phyloP scores from a whole-genome alignment of 345 rosid genomes.

The Citrus australasica region DNA sequence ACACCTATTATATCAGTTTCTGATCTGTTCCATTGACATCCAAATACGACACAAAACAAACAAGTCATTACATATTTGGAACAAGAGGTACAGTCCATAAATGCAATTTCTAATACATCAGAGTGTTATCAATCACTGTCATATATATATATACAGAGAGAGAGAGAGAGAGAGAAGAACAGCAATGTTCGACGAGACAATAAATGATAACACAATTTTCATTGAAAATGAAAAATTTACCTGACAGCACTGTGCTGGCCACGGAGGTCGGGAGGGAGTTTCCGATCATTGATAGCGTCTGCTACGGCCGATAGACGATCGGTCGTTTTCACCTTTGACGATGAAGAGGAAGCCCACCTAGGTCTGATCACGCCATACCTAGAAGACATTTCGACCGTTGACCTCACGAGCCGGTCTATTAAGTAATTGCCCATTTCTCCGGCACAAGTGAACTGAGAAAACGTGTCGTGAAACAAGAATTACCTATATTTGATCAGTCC shows the following conservation, averaged over 20 bases:
- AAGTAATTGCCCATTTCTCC: background rate
- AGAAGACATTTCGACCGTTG: constrained; percentile 9
- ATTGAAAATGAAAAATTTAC: constrained; percentile 20
- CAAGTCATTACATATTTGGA: background rate
- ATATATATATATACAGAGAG: no score
- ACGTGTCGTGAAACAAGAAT: background rate
- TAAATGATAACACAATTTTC: background rate
- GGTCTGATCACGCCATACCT: constrained; percentile 12
- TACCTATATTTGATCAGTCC: background rate
- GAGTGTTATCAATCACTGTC: background rate
- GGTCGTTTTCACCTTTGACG: constrained; percentile 44
- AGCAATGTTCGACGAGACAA: background rate
- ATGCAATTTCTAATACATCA: background rate
- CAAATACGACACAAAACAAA: background rate
- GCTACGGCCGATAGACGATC: constrained; percentile 67
- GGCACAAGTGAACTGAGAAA: background rate
- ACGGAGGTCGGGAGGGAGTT: constrained; percentile 89
- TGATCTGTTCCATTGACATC: constrained; percentile 45
- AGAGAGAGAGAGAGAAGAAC: no score
- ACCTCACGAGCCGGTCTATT: constrained; percentile 10
- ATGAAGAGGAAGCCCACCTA: constrained; percentile 35
- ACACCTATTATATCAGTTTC: constrained; percentile 81
- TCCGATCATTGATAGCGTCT: constrained; percentile 75
- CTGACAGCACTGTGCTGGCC: constrained; percentile 73
- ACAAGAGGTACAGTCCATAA: background rate